These are phyloP conservation scores for Tilletiopsis washingtonensis DNA, from an alignment of 1,284 basidiomycete genomes.

Conservation along the genomic window DNA sequence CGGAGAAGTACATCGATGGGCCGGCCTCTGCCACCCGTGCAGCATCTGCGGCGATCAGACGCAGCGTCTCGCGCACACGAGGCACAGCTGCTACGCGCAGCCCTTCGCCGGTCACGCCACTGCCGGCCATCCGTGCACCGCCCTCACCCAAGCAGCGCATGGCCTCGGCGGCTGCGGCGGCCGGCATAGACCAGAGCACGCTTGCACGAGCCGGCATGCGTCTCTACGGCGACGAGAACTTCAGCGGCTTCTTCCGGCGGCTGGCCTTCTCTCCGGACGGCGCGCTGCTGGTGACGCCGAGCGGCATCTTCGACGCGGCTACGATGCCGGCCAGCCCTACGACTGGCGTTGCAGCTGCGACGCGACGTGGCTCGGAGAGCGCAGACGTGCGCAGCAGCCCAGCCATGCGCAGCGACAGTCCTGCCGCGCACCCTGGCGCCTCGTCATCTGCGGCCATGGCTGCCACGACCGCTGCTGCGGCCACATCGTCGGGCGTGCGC, in stretches of 20 bases:
- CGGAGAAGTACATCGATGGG: not conserved
- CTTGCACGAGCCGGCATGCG: slow-evolving; percentile 24
- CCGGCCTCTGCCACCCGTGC: not conserved
- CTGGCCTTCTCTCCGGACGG: slow-evolving; percentile 92
- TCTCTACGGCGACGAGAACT: slow-evolving; percentile 90
- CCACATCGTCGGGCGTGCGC: slow-evolving; percentile 2
- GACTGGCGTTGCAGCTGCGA: not conserved
- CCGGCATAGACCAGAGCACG: slow-evolving; percentile 7
- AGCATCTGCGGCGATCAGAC: not conserved
- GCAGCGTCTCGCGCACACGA: not conserved
- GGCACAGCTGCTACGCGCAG: not conserved
- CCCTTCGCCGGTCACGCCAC: slow-evolving; percentile 49
- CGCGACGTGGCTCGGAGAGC: not conserved
- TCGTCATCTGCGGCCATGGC: slow-evolving; percentile 3
- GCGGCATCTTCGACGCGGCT: slow-evolving; percentile 66
- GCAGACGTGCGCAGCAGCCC: slow-evolving; percentile 5
- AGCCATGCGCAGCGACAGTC: slow-evolving; percentile 26
- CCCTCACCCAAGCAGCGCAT: slow-evolving; percentile 35
- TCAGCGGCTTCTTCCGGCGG: slow-evolving; percentile 89
- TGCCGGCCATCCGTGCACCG: slow-evolving; percentile 41
- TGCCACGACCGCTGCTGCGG: not conserved
- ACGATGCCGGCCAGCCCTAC: slow-evolving; percentile 11
- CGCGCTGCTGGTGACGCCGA: slow-evolving; percentile 81
- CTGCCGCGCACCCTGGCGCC: not conserved
- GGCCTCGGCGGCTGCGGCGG: slow-evolving; percentile 15